Percentiles rank a stretch among this genome's conserved stretches.
Evolutionary conservation across 306 rosid genomes (phyloP).

Genomic region (Fagus crenata): DNA sequence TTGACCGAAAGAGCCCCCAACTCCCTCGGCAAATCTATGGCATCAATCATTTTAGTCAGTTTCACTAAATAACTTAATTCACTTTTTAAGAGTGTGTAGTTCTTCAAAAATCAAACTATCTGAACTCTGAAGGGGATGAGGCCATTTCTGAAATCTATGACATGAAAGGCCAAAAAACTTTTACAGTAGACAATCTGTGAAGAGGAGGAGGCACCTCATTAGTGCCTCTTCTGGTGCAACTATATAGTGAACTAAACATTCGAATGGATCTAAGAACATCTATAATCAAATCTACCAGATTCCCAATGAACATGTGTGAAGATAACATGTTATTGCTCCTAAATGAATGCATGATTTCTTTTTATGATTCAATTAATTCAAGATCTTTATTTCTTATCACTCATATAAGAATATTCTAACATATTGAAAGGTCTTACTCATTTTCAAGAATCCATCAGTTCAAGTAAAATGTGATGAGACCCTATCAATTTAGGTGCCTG

Average conservation of each 20-base stretch:
- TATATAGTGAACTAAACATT: neutral
- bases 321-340: neutral
- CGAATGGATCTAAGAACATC: neutral
- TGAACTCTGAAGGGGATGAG: neutral
- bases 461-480: neutral
- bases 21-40: neutral
- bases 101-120: neutral
- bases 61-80: neutral
- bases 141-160: neutral
- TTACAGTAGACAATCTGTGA: neutral
- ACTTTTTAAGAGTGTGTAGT: neutral
- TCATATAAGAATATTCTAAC: neutral
- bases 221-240: neutral
- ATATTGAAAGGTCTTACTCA: neutral
- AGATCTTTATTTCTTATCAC: neutral
- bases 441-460: neutral
- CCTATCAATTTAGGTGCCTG: neutral
- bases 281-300: neutral
- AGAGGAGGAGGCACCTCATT: constrained; percentile 1
- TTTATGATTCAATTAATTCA: neutral
- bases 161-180: neutral
- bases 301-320: neutral
- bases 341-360: neutral
- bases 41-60: neutral
- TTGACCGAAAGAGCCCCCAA: neutral